Base-by-base conservation (phyloP, 2,329 filamentous ascomycete species). In the Fusarium citri region DNA sequence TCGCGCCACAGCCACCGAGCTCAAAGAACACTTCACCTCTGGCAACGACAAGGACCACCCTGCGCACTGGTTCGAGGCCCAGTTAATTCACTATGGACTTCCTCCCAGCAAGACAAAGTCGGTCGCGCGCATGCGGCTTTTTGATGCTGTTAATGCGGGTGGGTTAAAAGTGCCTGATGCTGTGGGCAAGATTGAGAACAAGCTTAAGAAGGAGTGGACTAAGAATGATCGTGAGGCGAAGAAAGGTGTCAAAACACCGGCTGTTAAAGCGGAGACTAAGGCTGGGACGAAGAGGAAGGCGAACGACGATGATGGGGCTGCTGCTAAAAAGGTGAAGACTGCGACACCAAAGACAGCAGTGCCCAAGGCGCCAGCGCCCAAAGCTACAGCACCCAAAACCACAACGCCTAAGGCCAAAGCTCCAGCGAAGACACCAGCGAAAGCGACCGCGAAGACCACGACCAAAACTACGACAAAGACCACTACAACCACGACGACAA, bases 31-130 rank as follows among this genome's bases (percentile, higher is more conserved):
- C 49, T 84, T 86, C 66, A 81, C 84, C 46, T 74, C 76, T 8
- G 80, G 79, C 41, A 79, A 68, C 40, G 78, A 79, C 26, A 81
- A 79, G 45, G 86, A 89, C 70, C 83, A 83, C 45, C 83, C 87
- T 1, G 87, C 82, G 2, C 87, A 90, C 67, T 91, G 85, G 85
- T 91, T 88, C 61, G 84, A 88, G 66, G 87, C 88, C 0, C 88
- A 91, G 66, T 81, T 90, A 14, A 77, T 88, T 6, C 89, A 91
- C 77, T 91, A 90, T 77, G 88, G 87, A 2, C 80, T 91, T 0
- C 80, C 80, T 9, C 82, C 83, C 0, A 87, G 86, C 20, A 88
- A 87, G 72, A 82, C 83, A 46, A 90, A 90, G 77, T 83, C 86
- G 23, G 83, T 84, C 1, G 88, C 88, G 12, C 87, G 88, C 59